Percentiles rank a stretch among this genome's conserved stretches.
Evolutionary conservation across 805 yeast genomes (phyloP).

Genomic region (Candida hispaniensis): DNA sequence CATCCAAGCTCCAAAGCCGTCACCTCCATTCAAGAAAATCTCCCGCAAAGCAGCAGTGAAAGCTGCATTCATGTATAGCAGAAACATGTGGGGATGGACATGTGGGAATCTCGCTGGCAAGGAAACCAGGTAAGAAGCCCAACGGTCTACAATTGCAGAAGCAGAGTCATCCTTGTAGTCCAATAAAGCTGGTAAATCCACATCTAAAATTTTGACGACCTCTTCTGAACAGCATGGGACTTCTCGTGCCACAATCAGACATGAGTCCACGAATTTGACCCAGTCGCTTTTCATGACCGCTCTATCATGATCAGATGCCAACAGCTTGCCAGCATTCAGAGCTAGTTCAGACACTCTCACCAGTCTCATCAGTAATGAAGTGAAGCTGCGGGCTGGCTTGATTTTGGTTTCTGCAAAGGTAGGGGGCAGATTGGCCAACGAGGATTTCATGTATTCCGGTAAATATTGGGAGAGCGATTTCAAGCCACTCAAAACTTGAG

Average conservation of each 20-base stretch:
- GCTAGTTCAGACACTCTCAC: constrained; percentile 46
- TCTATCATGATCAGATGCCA: constrained; percentile 36
- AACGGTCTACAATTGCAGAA: constrained; percentile 23
- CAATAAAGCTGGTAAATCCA: constrained; percentile 26
- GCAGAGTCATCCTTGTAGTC: constrained; percentile 14
- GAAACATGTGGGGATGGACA: constrained; percentile 45
- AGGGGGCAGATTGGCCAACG: constrained; percentile 35
- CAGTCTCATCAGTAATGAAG: constrained; percentile 43
- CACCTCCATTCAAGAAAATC: constrained; percentile 46
- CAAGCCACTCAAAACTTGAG: constrained; percentile 43
- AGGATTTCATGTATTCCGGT: constrained; percentile 31
- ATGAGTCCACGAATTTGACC: constrained; percentile 39
- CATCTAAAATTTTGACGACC: constrained; percentile 23
- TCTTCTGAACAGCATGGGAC: constrained; percentile 36
- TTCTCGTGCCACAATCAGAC: constrained; percentile 38
- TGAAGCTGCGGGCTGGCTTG: constrained; percentile 43
- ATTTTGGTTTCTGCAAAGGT: constrained; percentile 43
- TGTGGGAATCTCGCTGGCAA: constrained; percentile 40
- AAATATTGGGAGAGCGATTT: constrained; percentile 42
- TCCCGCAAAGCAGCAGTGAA: constrained; percentile 53
- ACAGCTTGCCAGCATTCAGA: constrained; percentile 38
- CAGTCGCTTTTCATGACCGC: constrained; percentile 49
- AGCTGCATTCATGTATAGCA: constrained; percentile 43
- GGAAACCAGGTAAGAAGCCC: constrained; percentile 33
- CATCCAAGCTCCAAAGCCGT: constrained; percentile 68